Conservation (phyloP, 139 green algal species). For the Volvox reticuliferus region DNA sequence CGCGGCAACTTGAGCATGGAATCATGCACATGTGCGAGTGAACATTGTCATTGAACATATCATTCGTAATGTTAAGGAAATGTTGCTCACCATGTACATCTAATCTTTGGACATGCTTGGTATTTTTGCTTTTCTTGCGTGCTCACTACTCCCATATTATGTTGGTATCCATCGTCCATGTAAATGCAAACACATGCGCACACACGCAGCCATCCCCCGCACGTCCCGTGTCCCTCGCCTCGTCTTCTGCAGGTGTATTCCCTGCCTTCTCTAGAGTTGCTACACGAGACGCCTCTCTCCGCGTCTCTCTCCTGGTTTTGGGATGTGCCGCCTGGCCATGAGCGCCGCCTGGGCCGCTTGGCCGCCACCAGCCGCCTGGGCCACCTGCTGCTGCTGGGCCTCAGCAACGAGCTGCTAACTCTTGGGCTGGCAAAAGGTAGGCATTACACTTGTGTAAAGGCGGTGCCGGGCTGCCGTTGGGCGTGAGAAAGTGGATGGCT, state of each 20-base stretch:
- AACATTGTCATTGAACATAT: too few species aligned
- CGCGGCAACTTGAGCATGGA: too few species aligned
- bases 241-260: constrained; percentile 58
- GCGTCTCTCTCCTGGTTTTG: constrained; percentile 42
- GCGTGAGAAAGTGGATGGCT: neutral
- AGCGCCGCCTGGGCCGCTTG: constrained; percentile 18
- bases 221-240: neutral
- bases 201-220: neutral
- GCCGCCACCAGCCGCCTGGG: constrained; percentile 49
- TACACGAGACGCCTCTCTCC: constrained; percentile 46
- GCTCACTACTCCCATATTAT: too few species aligned
- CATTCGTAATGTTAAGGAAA: too few species aligned
- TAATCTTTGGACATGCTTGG: too few species aligned
- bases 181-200: neutral
- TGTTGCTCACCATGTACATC: too few species aligned
- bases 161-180: too few species aligned
- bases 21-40: too few species aligned
- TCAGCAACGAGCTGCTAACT: constrained; percentile 52
- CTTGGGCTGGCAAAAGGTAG: constrained; percentile 40
- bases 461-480: neutral
- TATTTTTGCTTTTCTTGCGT: too few species aligned
- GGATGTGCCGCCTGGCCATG: constrained; percentile 40
- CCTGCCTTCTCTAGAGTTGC: constrained; percentile 57
- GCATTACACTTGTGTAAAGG: neutral
- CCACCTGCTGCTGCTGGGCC: constrained; percentile 51